Evolutionary conservation across 768 basidiomycete genomes (phyloP).

Genomic region (Tricholoma sp.): DNA sequence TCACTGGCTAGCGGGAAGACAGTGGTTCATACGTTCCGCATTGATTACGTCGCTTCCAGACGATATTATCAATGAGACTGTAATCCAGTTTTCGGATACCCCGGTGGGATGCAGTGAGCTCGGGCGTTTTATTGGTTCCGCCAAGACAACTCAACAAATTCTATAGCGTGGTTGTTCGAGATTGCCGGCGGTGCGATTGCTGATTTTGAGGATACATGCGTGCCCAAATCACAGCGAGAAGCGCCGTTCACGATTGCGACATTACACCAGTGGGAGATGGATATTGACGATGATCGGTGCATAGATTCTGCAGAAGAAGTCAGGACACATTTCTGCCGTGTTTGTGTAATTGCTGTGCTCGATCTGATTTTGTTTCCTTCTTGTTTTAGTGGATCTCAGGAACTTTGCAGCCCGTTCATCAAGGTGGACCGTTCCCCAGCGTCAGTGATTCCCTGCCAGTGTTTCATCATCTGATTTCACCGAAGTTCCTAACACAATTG

Average conservation of each 20-base stretch:
- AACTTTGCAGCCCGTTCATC: slow-evolving; percentile 63
- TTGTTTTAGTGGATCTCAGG: slow-evolving; percentile 67
- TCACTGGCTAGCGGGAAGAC: slow-evolving; percentile 54
- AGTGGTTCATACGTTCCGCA: slow-evolving; percentile 89
- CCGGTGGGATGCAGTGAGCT: slow-evolving; percentile 89
- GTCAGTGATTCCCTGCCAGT: slow-evolving; percentile 36
- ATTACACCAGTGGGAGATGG: slow-evolving; percentile 90
- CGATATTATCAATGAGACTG: slow-evolving; percentile 80
- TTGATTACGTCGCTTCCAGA: slow-evolving; percentile 82
- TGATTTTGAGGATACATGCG: slow-evolving; percentile 68
- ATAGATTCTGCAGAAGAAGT: slow-evolving; percentile 80
- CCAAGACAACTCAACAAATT: neutral
- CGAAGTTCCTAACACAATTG: slow-evolving; percentile 7
- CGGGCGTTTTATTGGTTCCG: neutral
- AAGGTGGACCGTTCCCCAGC: slow-evolving; percentile 81
- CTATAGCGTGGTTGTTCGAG: slow-evolving; percentile 89
- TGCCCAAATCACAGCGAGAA: slow-evolving; percentile 75
- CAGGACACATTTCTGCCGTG: slow-evolving; percentile 13
- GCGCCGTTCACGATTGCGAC: slow-evolving; percentile 84
- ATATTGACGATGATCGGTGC: slow-evolving; percentile 75
- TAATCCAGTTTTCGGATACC: slow-evolving; percentile 72
- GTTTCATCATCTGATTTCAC: neutral
- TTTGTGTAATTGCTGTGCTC: neutral
- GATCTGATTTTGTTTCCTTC: slow-evolving; percentile 9
- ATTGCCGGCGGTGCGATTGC: slow-evolving; percentile 75